phyloP scores from a whole-genome alignment of 306 rosid species.

The Rubus idaeus region DNA sequence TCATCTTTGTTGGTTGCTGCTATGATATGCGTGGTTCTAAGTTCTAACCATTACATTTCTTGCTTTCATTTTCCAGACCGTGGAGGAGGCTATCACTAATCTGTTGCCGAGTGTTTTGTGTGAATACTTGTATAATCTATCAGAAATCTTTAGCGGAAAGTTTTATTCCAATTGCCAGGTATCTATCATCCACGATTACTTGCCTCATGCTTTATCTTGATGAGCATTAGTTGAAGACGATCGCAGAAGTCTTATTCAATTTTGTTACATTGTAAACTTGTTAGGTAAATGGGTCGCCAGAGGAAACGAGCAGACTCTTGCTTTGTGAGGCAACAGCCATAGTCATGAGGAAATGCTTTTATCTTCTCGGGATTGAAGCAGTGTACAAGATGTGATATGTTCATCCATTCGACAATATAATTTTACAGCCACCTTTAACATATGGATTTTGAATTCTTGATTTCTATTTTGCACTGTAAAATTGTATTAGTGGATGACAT shows the following conservation, averaged over 20 bases:
- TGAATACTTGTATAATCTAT: slow-evolving; percentile 80
- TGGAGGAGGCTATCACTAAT: slow-evolving; percentile 88
- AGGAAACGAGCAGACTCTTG: slow-evolving; percentile 88
- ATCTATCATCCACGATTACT: slow-evolving; percentile 26
- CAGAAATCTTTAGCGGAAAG: slow-evolving; percentile 71
- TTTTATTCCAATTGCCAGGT: slow-evolving; percentile 94
- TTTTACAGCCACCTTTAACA: background rate
- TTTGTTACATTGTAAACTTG: background rate
- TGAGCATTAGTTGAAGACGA: background rate
- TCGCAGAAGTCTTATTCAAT: background rate
- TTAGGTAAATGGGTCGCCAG: slow-evolving; percentile 81
- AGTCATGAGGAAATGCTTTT: slow-evolving; percentile 87
- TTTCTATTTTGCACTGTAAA: slow-evolving; percentile 2
- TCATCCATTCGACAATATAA: background rate
- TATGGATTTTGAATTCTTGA: background rate
- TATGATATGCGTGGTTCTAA: background rate
- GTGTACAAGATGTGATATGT: slow-evolving; percentile 72
- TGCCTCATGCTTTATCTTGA: slow-evolving; percentile 2
- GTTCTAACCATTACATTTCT: slow-evolving; percentile 4
- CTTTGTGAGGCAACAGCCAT: slow-evolving; percentile 89
- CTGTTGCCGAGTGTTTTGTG: slow-evolving; percentile 80
- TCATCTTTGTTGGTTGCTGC: background rate
- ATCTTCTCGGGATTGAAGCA: slow-evolving; percentile 82
- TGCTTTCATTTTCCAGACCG: slow-evolving; percentile 52
- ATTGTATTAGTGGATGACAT: background rate